Evolutionary conservation across 768 basidiomycete species (phyloP), one percentile per base, ranked within the genome.

Genomic region (Phlebiopsis flavidoalba): DNA sequence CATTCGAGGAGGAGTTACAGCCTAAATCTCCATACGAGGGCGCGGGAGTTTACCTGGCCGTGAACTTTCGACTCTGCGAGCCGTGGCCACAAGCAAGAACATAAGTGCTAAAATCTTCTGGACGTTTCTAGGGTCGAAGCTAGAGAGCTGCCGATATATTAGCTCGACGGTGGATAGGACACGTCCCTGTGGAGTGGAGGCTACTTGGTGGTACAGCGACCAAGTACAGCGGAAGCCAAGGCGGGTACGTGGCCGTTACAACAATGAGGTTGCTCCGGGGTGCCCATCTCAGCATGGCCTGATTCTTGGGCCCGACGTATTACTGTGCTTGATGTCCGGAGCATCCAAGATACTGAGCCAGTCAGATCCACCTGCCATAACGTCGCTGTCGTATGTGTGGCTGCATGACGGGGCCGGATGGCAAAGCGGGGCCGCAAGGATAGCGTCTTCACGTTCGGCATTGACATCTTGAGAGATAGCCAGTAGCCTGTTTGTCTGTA

Each of bases 201-300:
- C 40, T n/a, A 43, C 43, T 21, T 63, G 53, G 26, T 31, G 26
- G 19, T 51, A 56, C 43, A 63, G 37, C 33, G n/a, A n/a, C n/a
- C n/a, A 60, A 24, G 48, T 63, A 51, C 24, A 63, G 19, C n/a
- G 51, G 53, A 8, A 63, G 48, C 58, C 60, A 60, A 1, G 58
- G 45, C 2, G 62, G 53, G 5, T 17, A 45, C 10, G 6, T 49
- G 11, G 48, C 24, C 19, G n/a, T 19, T 4, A 4, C 19, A 4
- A 26, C 48, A 5, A 19, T 8, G n/a, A 26, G 19, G 11, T 6
- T 49, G 48, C 48, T 49, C 24, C 48, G 24, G 19, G 5, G 10
- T 49, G 19, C n/a, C 48, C 19, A 21, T 49, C 48, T 6, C 5
- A 15, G 12, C 2, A 10, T 12, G 8, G 11, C 40, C 40, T 43